Conservation (phyloP, 2,329 filamentous ascomycete genomes). For the Talaromyces sp. region DNA sequence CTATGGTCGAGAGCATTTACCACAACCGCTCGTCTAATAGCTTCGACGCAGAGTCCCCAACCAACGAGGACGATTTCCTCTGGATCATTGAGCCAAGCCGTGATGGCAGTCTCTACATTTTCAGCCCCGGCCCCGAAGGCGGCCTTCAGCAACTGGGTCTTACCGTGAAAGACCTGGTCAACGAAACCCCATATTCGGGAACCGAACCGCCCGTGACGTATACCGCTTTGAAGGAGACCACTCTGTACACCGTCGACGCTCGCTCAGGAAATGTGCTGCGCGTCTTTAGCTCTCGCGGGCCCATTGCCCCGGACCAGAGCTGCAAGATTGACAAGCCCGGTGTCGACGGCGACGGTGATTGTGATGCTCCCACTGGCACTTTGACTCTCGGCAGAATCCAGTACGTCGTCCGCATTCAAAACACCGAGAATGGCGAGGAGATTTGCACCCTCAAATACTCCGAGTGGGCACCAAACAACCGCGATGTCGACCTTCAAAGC, state of each 20-base stretch:
- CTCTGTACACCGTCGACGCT: slow-evolving; percentile 82
- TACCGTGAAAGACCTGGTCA: slow-evolving; percentile 71
- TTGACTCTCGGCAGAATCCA: slow-evolving; percentile 80
- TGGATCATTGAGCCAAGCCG: slow-evolving; percentile 93
- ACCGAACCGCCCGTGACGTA: slow-evolving; percentile 76
- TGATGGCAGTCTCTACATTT: slow-evolving; percentile 81
- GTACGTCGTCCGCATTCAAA: slow-evolving; percentile 82
- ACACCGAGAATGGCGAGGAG: slow-evolving; percentile 62
- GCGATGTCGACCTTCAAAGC: slow-evolving; percentile 76
- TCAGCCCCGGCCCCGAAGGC: slow-evolving; percentile 58
- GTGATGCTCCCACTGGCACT: slow-evolving; percentile 65
- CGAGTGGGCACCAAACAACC: slow-evolving; percentile 91
- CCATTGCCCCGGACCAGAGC: slow-evolving; percentile 64
- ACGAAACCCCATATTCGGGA: slow-evolving; percentile 71
- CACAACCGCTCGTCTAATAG: slow-evolving; percentile 56
- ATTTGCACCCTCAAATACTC: slow-evolving; percentile 89
- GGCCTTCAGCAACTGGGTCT: slow-evolving; percentile 43
- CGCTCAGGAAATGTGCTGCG: slow-evolving; percentile 75
- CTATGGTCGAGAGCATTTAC: slow-evolving; percentile 87
- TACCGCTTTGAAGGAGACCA: slow-evolving; percentile 85
- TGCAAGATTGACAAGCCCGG: slow-evolving; percentile 54
- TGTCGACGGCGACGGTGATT: slow-evolving; percentile 59
- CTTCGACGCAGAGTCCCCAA: slow-evolving; percentile 45
- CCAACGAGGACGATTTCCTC: slow-evolving; percentile 69
- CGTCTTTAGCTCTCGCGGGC: slow-evolving; percentile 72